Evolutionary conservation across 352 stramenopile species (phyloP).

Genomic region (Globisporangium parvum): DNA sequence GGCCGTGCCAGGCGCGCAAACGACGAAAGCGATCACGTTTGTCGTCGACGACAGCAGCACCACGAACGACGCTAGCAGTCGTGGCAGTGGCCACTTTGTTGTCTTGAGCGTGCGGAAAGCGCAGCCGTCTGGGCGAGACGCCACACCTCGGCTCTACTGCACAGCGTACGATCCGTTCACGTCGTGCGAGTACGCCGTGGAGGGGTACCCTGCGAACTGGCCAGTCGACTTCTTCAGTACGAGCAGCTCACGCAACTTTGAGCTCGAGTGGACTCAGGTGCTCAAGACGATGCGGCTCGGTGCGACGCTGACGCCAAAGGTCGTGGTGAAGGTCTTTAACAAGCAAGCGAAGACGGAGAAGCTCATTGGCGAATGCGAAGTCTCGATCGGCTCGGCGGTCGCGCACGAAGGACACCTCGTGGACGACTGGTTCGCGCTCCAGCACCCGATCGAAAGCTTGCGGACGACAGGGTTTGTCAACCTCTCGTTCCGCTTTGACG

Average conservation of each 20-base stretch:
- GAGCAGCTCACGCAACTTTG: constrained; percentile 34
- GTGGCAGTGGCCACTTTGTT: constrained; percentile 45
- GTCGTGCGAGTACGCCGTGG: constrained; percentile 68
- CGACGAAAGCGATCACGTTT: constrained; percentile 46
- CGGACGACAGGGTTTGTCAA: constrained; percentile 31
- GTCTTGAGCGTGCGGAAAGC: constrained; percentile 64
- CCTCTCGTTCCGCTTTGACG: constrained; percentile 57
- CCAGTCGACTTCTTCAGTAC: constrained; percentile 60
- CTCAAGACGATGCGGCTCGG: constrained; percentile 53
- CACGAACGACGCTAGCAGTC: neutral
- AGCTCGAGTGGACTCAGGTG: constrained; percentile 44
- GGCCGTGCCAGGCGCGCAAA: constrained; percentile 27
- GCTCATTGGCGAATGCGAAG: constrained; percentile 65
- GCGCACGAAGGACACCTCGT: constrained; percentile 68
- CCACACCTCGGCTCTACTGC: constrained; percentile 50
- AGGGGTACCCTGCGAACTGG: constrained; percentile 60
- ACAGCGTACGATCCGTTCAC: constrained; percentile 81
- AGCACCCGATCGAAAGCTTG: constrained; percentile 20
- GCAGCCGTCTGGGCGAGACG: constrained; percentile 20
- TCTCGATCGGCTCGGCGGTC: constrained; percentile 67
- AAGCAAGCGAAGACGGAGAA: constrained; percentile 63
- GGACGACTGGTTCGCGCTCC: constrained; percentile 50
- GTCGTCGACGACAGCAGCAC: constrained; percentile 19
- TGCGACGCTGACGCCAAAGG: constrained; percentile 52
- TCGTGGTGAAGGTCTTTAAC: constrained; percentile 63